Conservation (phyloP, 306 rosid species). For the Castanea mollissima region DNA sequence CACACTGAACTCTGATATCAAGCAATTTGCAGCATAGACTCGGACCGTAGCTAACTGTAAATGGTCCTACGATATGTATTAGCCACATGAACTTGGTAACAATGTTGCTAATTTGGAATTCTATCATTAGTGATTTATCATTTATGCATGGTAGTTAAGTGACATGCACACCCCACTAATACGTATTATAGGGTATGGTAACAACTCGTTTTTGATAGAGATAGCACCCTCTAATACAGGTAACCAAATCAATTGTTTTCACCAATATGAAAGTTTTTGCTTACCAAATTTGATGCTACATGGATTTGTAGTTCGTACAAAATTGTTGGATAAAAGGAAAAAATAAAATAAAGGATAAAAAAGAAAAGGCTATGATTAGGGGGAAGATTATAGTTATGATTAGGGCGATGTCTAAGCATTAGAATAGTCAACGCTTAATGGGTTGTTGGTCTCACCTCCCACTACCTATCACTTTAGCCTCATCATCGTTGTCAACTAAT, state of each 20-base stretch:
- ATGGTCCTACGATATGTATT: constrained; percentile 32
- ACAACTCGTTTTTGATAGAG: constrained; percentile 8
- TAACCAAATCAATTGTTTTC: background rate
- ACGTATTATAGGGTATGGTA: constrained; percentile 1
- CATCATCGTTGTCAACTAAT: constrained; percentile 48
- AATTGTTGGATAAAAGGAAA: background rate
- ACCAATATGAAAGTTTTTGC: too few species aligned
- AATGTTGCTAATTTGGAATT: background rate
- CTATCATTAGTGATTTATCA: constrained; percentile 31
- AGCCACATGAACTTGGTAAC: constrained; percentile 24
- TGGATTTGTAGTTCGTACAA: constrained; percentile 10
- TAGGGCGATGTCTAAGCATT: constrained; percentile 29
- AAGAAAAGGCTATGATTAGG: constrained; percentile 8
- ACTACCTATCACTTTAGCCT: constrained; percentile 26
- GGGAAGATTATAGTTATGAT: constrained; percentile 33
- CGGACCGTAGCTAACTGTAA: constrained; percentile 7
- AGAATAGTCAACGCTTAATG: constrained; percentile 35
- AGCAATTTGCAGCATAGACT: constrained; percentile 34
- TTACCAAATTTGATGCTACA: background rate
- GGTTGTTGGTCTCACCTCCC: constrained; percentile 57
- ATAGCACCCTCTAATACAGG: background rate
- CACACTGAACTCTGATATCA: constrained; percentile 20
- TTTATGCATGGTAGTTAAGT: constrained; percentile 67
- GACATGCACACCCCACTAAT: constrained; percentile 42
- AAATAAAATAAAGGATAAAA: background rate